phyloP scores from a whole-genome alignment of 352 stramenopile genomes.

The Pythium rishiriense region DNA sequence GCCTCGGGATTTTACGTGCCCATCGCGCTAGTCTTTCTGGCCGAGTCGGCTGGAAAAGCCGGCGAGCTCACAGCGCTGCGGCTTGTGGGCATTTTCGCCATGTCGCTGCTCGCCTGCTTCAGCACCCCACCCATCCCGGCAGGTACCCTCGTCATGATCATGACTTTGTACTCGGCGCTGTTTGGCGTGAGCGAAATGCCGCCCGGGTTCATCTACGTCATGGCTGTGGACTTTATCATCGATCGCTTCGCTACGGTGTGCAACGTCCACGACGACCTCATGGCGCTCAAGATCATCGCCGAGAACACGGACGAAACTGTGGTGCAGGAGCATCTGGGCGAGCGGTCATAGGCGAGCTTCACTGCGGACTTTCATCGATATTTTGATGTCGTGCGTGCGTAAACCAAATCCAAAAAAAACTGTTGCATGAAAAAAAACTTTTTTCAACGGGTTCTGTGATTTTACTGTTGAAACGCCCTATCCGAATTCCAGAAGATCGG shows the following conservation, averaged over 20 bases:
- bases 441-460: too few species aligned
- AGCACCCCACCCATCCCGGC: conserved; percentile 54
- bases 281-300: conserved; percentile 20
- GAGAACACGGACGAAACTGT: conserved; percentile 10
- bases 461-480: too few species aligned
- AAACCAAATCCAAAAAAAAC: too few species aligned
- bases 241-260: conserved; percentile 63
- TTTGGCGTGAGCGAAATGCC: conserved; percentile 29
- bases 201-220: conserved; percentile 37
- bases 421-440: too few species aligned
- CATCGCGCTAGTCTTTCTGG: conserved; percentile 59
- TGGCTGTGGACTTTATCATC: conserved; percentile 44
- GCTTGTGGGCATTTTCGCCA: conserved; percentile 48
- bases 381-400: too few species aligned
- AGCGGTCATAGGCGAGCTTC: conserved; percentile 25
- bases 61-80: conserved; percentile 46
- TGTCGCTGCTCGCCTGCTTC: conserved; percentile 49
- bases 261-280: conserved; percentile 48
- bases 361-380: too few species aligned
- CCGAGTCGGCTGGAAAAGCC: conserved; percentile 52
- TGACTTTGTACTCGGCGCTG: not conserved
- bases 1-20: conserved; percentile 55
- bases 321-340: conserved; percentile 29
- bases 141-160: conserved; percentile 21
- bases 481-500: too few species aligned